Evolutionary conservation across 805 yeast species (phyloP), one percentile per base, ranked within the genome.

Genomic region (Candida krabiensis): DNA sequence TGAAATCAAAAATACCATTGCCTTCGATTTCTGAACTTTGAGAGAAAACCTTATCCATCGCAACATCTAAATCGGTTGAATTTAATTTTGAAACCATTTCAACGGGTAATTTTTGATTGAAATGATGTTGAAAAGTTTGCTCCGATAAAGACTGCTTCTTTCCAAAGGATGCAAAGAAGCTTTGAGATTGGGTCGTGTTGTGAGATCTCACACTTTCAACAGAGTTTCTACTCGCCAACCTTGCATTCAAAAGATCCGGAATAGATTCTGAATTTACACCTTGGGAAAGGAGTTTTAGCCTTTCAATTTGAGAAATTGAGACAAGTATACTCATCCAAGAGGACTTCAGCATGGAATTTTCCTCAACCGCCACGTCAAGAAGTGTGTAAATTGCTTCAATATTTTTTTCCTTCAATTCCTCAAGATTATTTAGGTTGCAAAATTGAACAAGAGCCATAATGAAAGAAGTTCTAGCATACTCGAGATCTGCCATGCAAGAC

Each of bases 391-490:
- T 77, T 0, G 97, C 96, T 39, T 79, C 82, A 16, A 93, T 79
- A 57, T 89, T 89, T 63, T 91, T 91, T 4, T 70, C 61, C 41
- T 77, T 78, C 70, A 93, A 76, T 56, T 86, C 95, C 42, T 83
- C 82, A 40, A 83, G 73, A 52, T 87, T 88, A 58, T 81, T 80
- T 44, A 91, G 67, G 51, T 86, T 85, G 37, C 91, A 80, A 55
- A 88, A 90, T 60, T 90, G 96, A 23, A 88, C 82, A 50, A 93
- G 71, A 0, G 96, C 95, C 39, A 95, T 84, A 43, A 95, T 79
- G 59, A 91, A 93, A 1, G 98, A 86, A 9, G 84, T 79, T 56
- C 93, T 78, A 0, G 97, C 95, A 52, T 86, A 80, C 37, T 83
- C 89, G 34, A 89, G 67, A 32, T 82, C 91, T 59, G 88, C 90